phyloP scores from a whole-genome alignment of 441 rosid species.

The Codiaeum variegatum region DNA sequence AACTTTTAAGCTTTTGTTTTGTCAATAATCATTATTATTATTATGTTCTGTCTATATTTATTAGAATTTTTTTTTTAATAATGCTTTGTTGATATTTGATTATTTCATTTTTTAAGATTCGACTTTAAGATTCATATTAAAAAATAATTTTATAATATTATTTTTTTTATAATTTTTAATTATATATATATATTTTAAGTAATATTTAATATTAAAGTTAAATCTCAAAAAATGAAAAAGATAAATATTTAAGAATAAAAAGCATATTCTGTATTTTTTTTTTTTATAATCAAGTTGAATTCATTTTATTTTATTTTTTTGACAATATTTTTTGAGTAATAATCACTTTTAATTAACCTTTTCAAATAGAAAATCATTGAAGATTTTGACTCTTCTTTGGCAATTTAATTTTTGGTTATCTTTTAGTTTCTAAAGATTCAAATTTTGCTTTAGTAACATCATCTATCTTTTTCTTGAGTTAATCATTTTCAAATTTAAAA shows the following conservation, averaged over 20 bases:
- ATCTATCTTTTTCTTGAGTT: not conserved
- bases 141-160: not conserved
- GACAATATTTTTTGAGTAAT: no score
- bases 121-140: no score
- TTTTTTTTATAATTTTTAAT: no score
- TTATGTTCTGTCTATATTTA: not conserved
- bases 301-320: not conserved
- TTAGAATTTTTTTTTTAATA: constrained; percentile 7
- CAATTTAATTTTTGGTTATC: not conserved
- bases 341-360: not conserved
- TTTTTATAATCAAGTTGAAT: not conserved
- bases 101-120: not conserved
- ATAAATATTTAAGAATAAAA: no score
- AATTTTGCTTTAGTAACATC: constrained; percentile 3
- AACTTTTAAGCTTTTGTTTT: not conserved
- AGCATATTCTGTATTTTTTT: no score
- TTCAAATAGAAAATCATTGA: constrained; percentile 1
- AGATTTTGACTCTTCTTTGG: constrained; percentile 21
- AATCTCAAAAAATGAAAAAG: no score
- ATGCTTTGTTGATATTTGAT: constrained; percentile 14
- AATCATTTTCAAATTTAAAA: constrained; percentile 19
- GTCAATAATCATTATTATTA: not conserved
- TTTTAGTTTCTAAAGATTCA: constrained; percentile 11
- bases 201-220: no score
- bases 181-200: no score